phyloP scores from a whole-genome alignment of 164 flowering plant genomes.

The Magnolia changhungtana region DNA sequence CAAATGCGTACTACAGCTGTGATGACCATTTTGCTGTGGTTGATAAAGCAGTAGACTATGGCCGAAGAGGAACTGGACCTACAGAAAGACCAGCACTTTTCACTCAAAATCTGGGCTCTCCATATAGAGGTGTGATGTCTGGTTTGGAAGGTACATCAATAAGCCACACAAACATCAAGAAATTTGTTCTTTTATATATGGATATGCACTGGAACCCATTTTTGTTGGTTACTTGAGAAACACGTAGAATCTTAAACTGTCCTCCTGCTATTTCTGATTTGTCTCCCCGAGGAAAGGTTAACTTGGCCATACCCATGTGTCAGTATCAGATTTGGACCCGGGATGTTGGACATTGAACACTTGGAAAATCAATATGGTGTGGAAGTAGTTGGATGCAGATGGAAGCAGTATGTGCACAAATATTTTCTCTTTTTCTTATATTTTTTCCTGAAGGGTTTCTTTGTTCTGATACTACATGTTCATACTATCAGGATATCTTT shows the following conservation, averaged over 20 bases:
- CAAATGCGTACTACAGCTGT: conserved; percentile 51
- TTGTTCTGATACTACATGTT: no score
- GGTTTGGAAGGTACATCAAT: conserved; percentile 5
- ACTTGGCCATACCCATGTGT: background rate
- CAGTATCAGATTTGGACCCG: background rate
- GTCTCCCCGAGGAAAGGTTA: background rate
- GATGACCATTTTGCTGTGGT: conserved; percentile 41
- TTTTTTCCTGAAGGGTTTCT: no score
- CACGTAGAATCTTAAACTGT: background rate
- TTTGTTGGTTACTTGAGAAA: background rate
- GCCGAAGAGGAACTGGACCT: conserved; percentile 17
- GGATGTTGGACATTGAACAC: background rate
- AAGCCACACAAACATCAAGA: background rate
- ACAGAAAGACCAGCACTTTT: background rate
- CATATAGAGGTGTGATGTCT: background rate
- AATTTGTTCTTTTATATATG: background rate
- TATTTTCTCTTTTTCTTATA: background rate
- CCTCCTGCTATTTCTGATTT: background rate
- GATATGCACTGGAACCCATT: background rate
- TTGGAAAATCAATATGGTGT: background rate
- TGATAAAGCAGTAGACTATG: conserved; percentile 34
- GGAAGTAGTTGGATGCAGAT: background rate
- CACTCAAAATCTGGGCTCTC: background rate
- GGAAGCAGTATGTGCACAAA: background rate
- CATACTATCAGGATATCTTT: no score